Conservation (phyloP, 257 asterid genomes). For the Solanum dulcamara region DNA sequence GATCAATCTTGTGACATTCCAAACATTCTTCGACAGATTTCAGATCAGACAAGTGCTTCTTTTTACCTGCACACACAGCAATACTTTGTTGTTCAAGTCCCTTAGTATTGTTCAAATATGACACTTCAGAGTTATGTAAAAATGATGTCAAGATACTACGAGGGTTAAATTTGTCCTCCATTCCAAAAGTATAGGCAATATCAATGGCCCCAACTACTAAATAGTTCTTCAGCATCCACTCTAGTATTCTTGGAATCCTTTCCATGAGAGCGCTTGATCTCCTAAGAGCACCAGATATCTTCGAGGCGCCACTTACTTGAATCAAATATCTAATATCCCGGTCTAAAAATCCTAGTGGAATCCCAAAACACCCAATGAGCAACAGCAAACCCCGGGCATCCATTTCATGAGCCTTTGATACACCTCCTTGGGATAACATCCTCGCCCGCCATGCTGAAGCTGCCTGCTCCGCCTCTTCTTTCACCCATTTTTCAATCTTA, state of each 20-base stretch:
- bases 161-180: conserved; percentile 45
- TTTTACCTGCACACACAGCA: conserved; percentile 50
- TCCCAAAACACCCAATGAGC: conserved; percentile 63
- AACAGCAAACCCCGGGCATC: conserved; percentile 78
- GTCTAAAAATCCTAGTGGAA: conserved; percentile 31
- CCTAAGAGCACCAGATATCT: conserved; percentile 35
- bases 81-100: conserved; percentile 3
- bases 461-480: conserved; percentile 43
- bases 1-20: conserved; percentile 52
- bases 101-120: conserved; percentile 15
- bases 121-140: conserved; percentile 44
- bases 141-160: conserved; percentile 39
- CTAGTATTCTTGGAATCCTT: conserved; percentile 48
- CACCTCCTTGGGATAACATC: conserved; percentile 55
- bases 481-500: conserved; percentile 18
- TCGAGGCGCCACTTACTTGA: conserved; percentile 41
- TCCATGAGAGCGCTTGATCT: conserved; percentile 42
- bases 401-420: conserved; percentile 35
- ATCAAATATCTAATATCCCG: conserved; percentile 54
- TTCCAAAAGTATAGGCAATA: conserved; percentile 46
- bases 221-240: conserved; percentile 40
- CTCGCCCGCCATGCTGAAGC: conserved; percentile 70
- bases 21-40: conserved; percentile 43
- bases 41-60: conserved; percentile 41
- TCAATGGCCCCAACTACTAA: conserved; percentile 70